These are phyloP conservation scores for Penicillium griseofulvum DNA, from an alignment of 2,329 filamentous ascomycete species.

Conservation along the genomic window DNA sequence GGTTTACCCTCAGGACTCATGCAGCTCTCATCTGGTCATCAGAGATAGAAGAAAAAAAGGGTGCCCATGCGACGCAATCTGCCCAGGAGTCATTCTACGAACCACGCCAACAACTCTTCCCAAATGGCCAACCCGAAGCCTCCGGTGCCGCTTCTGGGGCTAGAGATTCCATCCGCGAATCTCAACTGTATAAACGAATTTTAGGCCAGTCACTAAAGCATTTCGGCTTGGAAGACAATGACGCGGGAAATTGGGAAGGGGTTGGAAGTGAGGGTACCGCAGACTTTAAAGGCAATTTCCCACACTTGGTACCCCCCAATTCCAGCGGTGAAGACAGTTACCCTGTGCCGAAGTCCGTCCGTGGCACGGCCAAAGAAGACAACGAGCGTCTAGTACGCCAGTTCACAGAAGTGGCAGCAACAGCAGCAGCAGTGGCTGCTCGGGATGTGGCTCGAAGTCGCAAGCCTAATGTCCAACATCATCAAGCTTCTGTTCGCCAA, in stretches of 20 bases:
- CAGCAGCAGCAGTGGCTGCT: constrained; percentile 81
- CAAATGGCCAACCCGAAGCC: constrained; percentile 30
- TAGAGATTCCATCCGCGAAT: constrained; percentile 74
- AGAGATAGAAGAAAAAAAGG: constrained; percentile 74
- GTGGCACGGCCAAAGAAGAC: constrained; percentile 76
- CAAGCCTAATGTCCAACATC: constrained; percentile 45
- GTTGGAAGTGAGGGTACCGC: constrained; percentile 21
- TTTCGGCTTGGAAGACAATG: constrained; percentile 65
- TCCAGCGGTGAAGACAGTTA: constrained; percentile 45
- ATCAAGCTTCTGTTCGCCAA: constrained; percentile 30
- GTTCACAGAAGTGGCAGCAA: constrained; percentile 90
- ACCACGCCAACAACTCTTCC: constrained; percentile 32
- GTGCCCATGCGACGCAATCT: constrained; percentile 26
- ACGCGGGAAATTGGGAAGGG: constrained; percentile 40
- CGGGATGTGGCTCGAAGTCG: constrained; percentile 65
- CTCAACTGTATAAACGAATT: constrained; percentile 88
- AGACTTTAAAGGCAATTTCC: constrained; percentile 42
- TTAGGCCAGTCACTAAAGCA: constrained; percentile 86
- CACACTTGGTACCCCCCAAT: constrained; percentile 76
- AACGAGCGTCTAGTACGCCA: constrained; percentile 78
- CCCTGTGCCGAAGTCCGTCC: constrained; percentile 33
- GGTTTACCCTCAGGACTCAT: constrained; percentile 94
- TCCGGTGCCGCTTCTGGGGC: constrained; percentile 47
- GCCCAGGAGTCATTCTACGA: constrained; percentile 35
- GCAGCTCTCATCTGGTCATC: constrained; percentile 96